phyloP scores from a whole-genome alignment of 169 alveolate species.

The Cryptosporidium xiaoi region DNA sequence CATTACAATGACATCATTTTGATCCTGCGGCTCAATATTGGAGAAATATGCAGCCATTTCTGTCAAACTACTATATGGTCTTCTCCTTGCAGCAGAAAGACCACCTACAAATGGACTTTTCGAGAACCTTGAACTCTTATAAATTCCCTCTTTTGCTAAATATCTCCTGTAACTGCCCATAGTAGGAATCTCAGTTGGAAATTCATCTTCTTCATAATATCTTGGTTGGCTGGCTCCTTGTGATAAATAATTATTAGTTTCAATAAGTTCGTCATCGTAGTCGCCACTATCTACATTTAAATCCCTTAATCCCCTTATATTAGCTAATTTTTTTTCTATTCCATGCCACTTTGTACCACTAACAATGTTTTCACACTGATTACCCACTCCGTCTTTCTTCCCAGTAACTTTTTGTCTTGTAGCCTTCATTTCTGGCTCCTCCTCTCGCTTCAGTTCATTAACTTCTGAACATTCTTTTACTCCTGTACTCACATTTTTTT shows the following conservation, averaged over 20 bases:
- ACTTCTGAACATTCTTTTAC: neutral
- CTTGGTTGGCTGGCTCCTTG: slow-evolving; percentile 14
- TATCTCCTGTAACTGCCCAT: neutral
- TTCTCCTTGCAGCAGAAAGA: slow-evolving; percentile 74
- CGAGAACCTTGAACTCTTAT: slow-evolving; percentile 17
- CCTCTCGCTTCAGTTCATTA: neutral
- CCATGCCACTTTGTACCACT: slow-evolving; percentile 58
- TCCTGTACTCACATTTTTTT: neutral
- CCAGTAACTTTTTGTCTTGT: neutral
- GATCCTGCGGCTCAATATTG: slow-evolving; percentile 80
- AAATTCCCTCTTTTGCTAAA: slow-evolving; percentile 43
- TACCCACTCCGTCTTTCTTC: neutral
- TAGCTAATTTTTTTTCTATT: slow-evolving; percentile 32
- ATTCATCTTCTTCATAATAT: slow-evolving; percentile 22
- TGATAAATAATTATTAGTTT: neutral
- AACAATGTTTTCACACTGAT: slow-evolving; percentile 23
- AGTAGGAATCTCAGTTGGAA: slow-evolving; percentile 17
- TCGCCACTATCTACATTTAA: slow-evolving; percentile 1
- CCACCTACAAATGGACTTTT: slow-evolving; percentile 67
- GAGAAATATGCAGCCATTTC: slow-evolving; percentile 80
- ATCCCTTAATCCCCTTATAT: slow-evolving; percentile 38
- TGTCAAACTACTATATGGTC: slow-evolving; percentile 79
- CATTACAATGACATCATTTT: slow-evolving; percentile 81
- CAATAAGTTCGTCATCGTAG: slow-evolving; percentile 29
- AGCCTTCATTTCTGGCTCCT: neutral